Base-by-base conservation (phyloP, 1,284 basidiomycete genomes). In the Sutorius eximius region DNA sequence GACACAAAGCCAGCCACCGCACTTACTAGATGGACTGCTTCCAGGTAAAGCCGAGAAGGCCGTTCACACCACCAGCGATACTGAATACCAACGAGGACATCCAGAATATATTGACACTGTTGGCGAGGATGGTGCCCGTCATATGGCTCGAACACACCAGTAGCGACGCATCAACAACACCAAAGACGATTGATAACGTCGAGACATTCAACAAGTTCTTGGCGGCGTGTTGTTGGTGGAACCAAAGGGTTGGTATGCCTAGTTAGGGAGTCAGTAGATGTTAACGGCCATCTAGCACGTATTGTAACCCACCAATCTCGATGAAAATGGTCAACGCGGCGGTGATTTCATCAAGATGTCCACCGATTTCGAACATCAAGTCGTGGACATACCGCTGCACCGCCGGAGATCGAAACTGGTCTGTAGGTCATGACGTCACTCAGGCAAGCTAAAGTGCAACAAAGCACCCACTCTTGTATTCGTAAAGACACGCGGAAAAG, bases 171-270 rank as follows among this genome's bases (percentile, higher is more conserved):
- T 81, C 79, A 52, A 83, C 80, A 22, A 73, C 78, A 9, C 76
- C 77, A 64, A 83, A 83, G 68, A 83, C 80, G 15, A 82, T 85
- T 24, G 84, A 81, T 16, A 84, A 72, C 2, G 82, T 82, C 40
- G 79, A 81, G 49, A 83, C 61, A 48, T 81, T 83, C 46, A 83
- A 67, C 20, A 85, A 61, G 45, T 79, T 81, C 57, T 64, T 72
- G 8, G 79, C 73, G 0, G 76, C 78, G 44, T 83, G 82, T 55
- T 79, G 76, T 59, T 85, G 83, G 27, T 81, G 79, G 51, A 81
- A 82, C 43, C 80, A 76, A 49, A 85, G 82, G 2, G 79, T 82
- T 7, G 82, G 81, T 42, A 85, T 77, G 61, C 82, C 82, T 83
- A 51, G 18, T 53, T 18, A 12, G 33, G 24, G 37, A 45, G 15